Percentiles rank a stretch among this genome's conserved stretches.
phyloP scores from a whole-genome alignment of 2,329 filamentous ascomycete species.

The Cytospora piceicola region DNA sequence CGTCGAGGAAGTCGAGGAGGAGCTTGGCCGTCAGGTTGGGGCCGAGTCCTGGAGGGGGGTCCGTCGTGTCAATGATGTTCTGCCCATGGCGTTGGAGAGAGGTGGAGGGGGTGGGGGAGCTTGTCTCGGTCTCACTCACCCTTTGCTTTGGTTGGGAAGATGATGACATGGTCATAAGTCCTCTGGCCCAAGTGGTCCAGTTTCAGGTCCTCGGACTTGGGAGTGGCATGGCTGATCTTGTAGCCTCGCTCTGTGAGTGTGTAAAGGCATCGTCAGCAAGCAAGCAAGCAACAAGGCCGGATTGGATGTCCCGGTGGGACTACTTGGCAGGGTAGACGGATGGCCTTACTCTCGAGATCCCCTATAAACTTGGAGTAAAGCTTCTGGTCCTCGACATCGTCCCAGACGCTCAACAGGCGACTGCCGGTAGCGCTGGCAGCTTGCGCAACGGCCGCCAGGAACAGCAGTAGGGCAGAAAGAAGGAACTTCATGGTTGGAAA shows the following conservation, averaged over 20 bases:
- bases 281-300: too few relatives aligned
- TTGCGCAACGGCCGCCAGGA: conserved; percentile 68
- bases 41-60: conserved; percentile 68
- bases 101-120: conserved; percentile 7
- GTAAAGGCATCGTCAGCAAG: background rate
- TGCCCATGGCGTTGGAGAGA: background rate
- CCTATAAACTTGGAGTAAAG: conserved; percentile 81
- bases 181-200: conserved; percentile 87
- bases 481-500: conserved; percentile 71
- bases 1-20: conserved; percentile 89
- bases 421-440: conserved; percentile 79
- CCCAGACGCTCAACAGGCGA: conserved; percentile 82
- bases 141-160: conserved; percentile 90
- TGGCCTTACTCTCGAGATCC: conserved; percentile 70
- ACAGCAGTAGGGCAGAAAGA: conserved; percentile 70
- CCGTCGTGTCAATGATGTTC: background rate
- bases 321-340: too few relatives aligned
- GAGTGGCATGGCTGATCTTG: conserved; percentile 77
- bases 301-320: too few relatives aligned
- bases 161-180: conserved; percentile 86
- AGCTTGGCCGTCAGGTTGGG: conserved; percentile 83
- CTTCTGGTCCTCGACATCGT: conserved; percentile 79
- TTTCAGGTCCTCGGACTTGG: conserved; percentile 75
- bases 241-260: conserved; percentile 74
- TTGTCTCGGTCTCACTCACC: conserved; percentile 54